Base-by-base conservation (phyloP, 2,329 filamentous ascomycete species). In the Botrytis fragariae region DNA sequence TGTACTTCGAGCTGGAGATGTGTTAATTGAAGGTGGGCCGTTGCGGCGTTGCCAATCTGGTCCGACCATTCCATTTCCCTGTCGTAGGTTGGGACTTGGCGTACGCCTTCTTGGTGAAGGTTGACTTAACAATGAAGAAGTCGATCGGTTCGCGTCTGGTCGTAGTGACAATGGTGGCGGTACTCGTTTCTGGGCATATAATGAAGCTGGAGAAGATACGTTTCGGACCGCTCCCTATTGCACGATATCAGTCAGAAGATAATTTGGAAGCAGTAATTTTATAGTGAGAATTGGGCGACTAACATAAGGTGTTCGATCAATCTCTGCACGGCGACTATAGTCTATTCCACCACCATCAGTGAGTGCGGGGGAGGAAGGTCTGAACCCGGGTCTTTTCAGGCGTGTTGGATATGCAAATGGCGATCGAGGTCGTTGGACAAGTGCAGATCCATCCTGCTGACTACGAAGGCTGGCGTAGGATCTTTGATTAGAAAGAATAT, bases 351-450 rank as follows among this genome's bases (percentile, higher is more conserved):
- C 79, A n/a, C 78, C 79, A 76, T 80, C 79, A 18, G 79, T 80
- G 51, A 81, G 74, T 45, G 79, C 79, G 65, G 80, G 80, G 20
- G 80, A 81, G 25, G 78, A 80, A 59, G 80, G 80, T 4, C 79
- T 79, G 70, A 81, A 80, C 3, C 86, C 86, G 29, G 87, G 87
- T 32, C 88, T 85, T 78, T 85, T 88, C 48, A 89, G 80, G 29
- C 88, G 85, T 63, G 87, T 86, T 39, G 88, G 87, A 74, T 90
- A 89, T 35, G 87, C 87, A 74, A 87, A 89, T 1, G 88, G 88
- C 35, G 88, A 89, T 44, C 87, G 84, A 65, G 87, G 86, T n/a
- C 87, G 84, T 76, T 87, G 87, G 69, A 85, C 77, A 44, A 81
- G 79, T 18, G 62, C 73, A 39, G 63, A 20, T 62, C 79, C 79